Evolutionary conservation across 495 filamentous ascomycete species (phyloP).

Genomic region (Lentithecium fluviatile): DNA sequence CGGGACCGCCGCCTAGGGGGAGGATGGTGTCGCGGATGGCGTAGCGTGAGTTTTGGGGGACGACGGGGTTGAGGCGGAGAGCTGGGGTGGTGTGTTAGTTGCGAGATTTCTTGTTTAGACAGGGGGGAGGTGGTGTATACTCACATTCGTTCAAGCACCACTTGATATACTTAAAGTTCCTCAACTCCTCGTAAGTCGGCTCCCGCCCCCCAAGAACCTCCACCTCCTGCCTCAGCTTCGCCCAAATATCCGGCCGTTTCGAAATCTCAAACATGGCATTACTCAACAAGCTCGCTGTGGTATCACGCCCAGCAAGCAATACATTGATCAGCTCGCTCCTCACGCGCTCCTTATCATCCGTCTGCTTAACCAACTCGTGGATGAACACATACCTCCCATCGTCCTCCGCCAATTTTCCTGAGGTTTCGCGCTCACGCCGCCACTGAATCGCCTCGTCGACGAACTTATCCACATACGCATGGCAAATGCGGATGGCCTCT

Average conservation of each 20-base stretch:
- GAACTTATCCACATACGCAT: slow-evolving; percentile 52
- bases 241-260: slow-evolving; percentile 37
- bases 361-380: slow-evolving; percentile 43
- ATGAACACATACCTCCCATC: slow-evolving; percentile 45
- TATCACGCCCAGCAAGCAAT: slow-evolving; percentile 45
- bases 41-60: slow-evolving; percentile 39
- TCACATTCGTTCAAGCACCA: slow-evolving; percentile 41
- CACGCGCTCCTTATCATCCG: slow-evolving; percentile 39
- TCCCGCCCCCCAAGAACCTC: slow-evolving; percentile 23
- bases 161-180: slow-evolving; percentile 41
- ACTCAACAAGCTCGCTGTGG: slow-evolving; percentile 45
- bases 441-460: slow-evolving; percentile 40
- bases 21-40: slow-evolving; percentile 40
- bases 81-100: slow-evolving; percentile 7
- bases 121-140: slow-evolving; percentile 1
- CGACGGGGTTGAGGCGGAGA: slow-evolving; percentile 40
- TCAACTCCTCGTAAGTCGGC: slow-evolving; percentile 39
- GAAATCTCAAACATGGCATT: slow-evolving; percentile 39
- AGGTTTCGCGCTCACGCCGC: slow-evolving; percentile 14
- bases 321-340: slow-evolving; percentile 44
- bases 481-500: slow-evolving; percentile 48
- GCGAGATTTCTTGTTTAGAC: too few relatives aligned
- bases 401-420: slow-evolving; percentile 27
- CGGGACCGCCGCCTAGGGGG: slow-evolving; percentile 40
- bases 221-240: slow-evolving; percentile 36